Percentiles rank a stretch among this genome's conserved stretches.
Evolutionary conservation across 2,329 filamentous ascomycete genomes (phyloP).

Genomic region (Scedosporium apiospermum): DNA sequence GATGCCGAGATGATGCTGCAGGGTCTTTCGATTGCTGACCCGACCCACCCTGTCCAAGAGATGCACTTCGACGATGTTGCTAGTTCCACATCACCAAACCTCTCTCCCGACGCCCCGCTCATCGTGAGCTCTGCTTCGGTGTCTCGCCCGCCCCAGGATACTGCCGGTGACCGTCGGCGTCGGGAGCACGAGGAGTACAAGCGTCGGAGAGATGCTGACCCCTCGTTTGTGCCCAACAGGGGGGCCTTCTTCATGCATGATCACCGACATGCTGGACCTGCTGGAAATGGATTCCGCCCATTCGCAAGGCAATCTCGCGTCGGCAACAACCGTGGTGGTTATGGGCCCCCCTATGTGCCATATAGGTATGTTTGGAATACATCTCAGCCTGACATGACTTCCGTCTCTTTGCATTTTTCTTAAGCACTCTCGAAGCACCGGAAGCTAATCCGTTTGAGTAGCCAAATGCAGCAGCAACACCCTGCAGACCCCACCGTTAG

Average conservation of each 20-base stretch:
- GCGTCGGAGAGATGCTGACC: constrained; percentile 79
- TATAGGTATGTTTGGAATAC: constrained; percentile 45
- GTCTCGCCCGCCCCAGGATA: constrained; percentile 40
- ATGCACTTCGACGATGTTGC: constrained; percentile 35
- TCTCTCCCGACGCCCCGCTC: constrained; percentile 35
- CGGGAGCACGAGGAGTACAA: constrained; percentile 87
- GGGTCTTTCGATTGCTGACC: constrained; percentile 36
- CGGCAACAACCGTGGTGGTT: constrained; percentile 48
- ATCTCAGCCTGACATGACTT: not conserved
- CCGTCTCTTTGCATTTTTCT: not conserved
- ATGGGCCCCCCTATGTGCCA: constrained; percentile 47
- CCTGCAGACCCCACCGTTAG: constrained; percentile 55
- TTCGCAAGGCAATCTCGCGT: constrained; percentile 56
- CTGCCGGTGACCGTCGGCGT: constrained; percentile 59
- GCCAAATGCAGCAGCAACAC: constrained; percentile 27
- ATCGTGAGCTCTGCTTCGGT: constrained; percentile 44
- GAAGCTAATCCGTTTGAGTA: constrained; percentile 18
- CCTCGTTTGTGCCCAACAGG: constrained; percentile 86
- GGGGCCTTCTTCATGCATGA: constrained; percentile 98
- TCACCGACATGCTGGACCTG: constrained; percentile 68
- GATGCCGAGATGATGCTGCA: constrained; percentile 54
- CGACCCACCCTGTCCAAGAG: constrained; percentile 30
- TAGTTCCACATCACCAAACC: not conserved
- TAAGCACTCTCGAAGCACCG: not conserved
- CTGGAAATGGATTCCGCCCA: constrained; percentile 67